Percentiles rank a stretch among this genome's conserved stretches.
Conservation (phyloP, 169 alveolate genomes). For the Plasmodium cynomolgi region DNA sequence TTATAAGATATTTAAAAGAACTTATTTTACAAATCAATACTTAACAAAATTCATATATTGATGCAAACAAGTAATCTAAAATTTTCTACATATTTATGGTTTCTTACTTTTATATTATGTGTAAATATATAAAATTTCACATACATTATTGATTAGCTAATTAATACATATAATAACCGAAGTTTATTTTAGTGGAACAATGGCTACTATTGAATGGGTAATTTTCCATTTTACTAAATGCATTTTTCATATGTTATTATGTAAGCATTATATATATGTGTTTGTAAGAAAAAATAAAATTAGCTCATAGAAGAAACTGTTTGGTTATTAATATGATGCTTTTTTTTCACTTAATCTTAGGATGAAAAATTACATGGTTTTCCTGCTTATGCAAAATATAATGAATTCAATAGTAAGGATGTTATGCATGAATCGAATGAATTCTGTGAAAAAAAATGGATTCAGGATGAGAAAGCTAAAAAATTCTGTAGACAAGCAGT, state of each 20-base stretch:
- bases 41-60: too few relatives aligned
- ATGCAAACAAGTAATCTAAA: too few relatives aligned
- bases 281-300: background rate
- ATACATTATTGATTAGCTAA: background rate
- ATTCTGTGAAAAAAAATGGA: background rate
- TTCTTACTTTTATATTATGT: too few relatives aligned
- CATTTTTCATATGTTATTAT: background rate
- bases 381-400: background rate
- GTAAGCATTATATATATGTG: background rate
- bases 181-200: background rate
- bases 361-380: background rate
- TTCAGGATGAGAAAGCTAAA: background rate
- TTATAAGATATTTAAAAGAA: too few relatives aligned
- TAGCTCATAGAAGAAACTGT: background rate
- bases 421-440: background rate
- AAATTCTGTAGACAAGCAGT: background rate
- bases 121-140: background rate
- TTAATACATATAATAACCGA: background rate
- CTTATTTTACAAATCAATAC: too few relatives aligned
- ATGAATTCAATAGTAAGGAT: background rate
- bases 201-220: background rate
- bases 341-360: background rate
- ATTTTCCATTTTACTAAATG: background rate
- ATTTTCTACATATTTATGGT: too few relatives aligned
- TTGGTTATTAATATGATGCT: background rate